These are phyloP conservation scores for Austroboletus novae-zelandiae DNA, from an alignment of 1,284 basidiomycete genomes.

Conservation along the genomic window DNA sequence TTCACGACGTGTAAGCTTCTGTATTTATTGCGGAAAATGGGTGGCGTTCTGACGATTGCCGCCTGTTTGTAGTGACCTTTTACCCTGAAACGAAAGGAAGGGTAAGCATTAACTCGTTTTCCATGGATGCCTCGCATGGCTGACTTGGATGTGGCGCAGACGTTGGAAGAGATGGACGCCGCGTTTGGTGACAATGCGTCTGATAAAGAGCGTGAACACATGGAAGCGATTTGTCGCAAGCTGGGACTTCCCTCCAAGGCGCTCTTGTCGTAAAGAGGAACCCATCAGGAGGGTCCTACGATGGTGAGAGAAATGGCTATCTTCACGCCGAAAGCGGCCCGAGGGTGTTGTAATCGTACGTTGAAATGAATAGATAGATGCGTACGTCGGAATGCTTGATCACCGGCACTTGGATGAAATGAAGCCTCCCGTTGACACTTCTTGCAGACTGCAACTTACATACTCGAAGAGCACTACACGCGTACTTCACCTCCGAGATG, in stretches of 20 bases:
- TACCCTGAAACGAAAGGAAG: constrained; percentile 34
- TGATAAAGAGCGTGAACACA: constrained; percentile 28
- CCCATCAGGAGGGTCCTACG: too few relatives aligned
- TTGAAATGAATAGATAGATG: too few relatives aligned
- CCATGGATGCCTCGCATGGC: background rate
- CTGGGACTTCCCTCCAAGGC: constrained; percentile 29
- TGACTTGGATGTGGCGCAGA: constrained; percentile 24
- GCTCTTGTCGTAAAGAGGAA: constrained; percentile 15
- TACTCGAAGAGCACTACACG: too few relatives aligned
- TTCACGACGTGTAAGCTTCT: constrained; percentile 28
- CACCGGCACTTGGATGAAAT: too few relatives aligned
- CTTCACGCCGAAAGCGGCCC: too few relatives aligned
- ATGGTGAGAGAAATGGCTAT: too few relatives aligned
- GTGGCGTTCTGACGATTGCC: background rate
- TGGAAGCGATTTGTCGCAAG: constrained; percentile 29
- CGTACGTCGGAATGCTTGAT: too few relatives aligned
- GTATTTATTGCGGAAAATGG: background rate
- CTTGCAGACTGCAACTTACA: too few relatives aligned
- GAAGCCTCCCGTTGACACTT: too few relatives aligned
- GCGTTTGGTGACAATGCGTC: constrained; percentile 32
- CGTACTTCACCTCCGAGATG: too few relatives aligned
- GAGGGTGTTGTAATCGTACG: too few relatives aligned
- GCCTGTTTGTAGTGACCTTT: constrained; percentile 20
- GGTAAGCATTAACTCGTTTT: constrained; percentile 15
- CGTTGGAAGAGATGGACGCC: constrained; percentile 34